Percentiles rank a stretch among this genome's conserved stretches.
Conservation (phyloP, 805 yeast genomes). For the Myxozyma lipomycoides region DNA sequence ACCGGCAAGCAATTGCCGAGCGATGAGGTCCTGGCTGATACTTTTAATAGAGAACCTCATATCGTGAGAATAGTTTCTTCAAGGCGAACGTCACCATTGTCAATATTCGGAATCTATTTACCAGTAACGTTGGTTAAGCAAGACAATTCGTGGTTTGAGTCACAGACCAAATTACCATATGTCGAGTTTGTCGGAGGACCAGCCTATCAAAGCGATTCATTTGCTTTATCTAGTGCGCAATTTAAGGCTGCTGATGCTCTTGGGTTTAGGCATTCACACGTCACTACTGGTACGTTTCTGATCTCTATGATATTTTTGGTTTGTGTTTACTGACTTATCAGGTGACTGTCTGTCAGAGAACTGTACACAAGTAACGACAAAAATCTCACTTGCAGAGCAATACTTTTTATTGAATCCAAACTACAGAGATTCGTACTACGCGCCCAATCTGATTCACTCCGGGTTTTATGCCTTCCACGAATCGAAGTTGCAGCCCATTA, state of each 20-base stretch:
- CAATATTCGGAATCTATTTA: conserved; percentile 16
- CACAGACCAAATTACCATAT: conserved; percentile 11
- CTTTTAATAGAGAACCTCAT: conserved; percentile 15
- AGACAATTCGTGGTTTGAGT: conserved; percentile 12
- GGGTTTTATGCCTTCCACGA: conserved; percentile 17
- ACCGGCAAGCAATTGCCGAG: not conserved
- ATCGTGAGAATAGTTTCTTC: conserved; percentile 19
- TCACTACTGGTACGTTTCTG: conserved; percentile 13
- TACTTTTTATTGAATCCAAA: conserved; percentile 18
- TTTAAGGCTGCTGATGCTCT: conserved; percentile 20
- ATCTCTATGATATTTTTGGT: not conserved
- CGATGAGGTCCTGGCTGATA: not conserved
- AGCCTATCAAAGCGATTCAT: conserved; percentile 2
- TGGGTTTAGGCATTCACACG: conserved; percentile 18
- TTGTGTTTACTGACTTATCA: not conserved
- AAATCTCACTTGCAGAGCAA: conserved; percentile 11
- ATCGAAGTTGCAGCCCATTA: conserved; percentile 8
- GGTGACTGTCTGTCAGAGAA: conserved; percentile 3
- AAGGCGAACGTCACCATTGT: conserved; percentile 14
- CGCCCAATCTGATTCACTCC: conserved; percentile 14
- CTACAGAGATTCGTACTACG: conserved; percentile 15
- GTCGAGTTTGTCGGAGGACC: conserved; percentile 27
- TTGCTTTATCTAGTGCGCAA: conserved; percentile 14
- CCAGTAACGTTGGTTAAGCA: conserved; percentile 17
- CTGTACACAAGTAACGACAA: conserved; percentile 1